A percentile compares a stretch with the other conserved stretches of the same genome.
Conservation (phyloP, 2,329 filamentous ascomycete genomes). For the Pseudocercospora eumusae region DNA sequence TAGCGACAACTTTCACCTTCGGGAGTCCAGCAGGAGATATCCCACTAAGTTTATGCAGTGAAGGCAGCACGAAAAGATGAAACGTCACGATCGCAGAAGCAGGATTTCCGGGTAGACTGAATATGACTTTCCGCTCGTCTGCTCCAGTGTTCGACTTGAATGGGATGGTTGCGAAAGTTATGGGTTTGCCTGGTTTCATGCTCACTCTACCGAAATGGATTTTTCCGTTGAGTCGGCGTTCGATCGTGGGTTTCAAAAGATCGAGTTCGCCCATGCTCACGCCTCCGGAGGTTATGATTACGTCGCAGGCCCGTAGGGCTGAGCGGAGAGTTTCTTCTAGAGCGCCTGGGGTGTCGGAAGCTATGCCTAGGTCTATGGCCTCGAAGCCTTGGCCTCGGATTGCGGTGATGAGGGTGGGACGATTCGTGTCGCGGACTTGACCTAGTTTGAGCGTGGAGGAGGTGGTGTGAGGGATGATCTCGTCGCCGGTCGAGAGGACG, state of each 20-base stretch:
- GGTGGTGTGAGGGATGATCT: conserved; percentile 74
- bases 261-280: conserved; percentile 98
- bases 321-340: conserved; percentile 76
- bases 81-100: conserved; percentile 91
- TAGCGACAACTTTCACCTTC: conserved; percentile 68
- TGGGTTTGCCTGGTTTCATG: conserved; percentile 98
- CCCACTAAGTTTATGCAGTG: conserved; percentile 75
- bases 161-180: conserved; percentile 89
- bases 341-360: conserved; percentile 67
- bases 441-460: conserved; percentile 67
- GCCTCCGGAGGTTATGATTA: conserved; percentile 89
- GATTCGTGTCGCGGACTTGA: conserved; percentile 91
- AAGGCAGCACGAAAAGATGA: conserved; percentile 89
- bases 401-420: conserved; percentile 81
- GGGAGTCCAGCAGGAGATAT: conserved; percentile 69
- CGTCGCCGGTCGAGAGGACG: conserved; percentile 90
- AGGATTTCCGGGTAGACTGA: conserved; percentile 90
- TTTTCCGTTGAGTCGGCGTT: conserved; percentile 81
- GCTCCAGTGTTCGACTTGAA: conserved; percentile 59
- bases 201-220: conserved; percentile 95
- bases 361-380: conserved; percentile 83
- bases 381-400: conserved; percentile 73
- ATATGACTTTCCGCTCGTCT: conserved; percentile 70
- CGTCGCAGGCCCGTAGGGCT: conserved; percentile 71
- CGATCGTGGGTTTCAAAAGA: conserved; percentile 92